Evolutionary conservation across 31 red algal genomes (phyloP).

Genomic region (Porphyra umbilicalis): DNA sequence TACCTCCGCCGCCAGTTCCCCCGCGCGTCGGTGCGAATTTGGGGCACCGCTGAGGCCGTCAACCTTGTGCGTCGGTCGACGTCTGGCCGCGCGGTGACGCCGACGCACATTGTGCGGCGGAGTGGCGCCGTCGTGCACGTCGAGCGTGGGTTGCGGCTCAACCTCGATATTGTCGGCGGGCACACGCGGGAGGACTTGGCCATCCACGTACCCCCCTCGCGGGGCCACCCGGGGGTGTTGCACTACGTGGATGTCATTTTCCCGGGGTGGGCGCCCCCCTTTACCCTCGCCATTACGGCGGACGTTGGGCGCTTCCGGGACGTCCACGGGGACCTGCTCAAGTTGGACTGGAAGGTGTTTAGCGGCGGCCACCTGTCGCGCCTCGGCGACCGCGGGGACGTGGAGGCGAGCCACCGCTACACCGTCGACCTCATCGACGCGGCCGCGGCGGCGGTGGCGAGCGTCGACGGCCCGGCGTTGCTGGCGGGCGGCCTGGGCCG

Average conservation of each 20-base stretch:
- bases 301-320: constrained; percentile 20
- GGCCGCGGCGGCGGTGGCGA: not conserved
- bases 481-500: constrained; percentile 1
- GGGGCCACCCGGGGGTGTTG: constrained; percentile 10
- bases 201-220: constrained; percentile 22
- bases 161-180: constrained; percentile 21
- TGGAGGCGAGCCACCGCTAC: constrained; percentile 17
- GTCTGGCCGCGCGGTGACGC: constrained; percentile 10
- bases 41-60: constrained; percentile 15
- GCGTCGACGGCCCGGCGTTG: constrained; percentile 9
- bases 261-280: constrained; percentile 36
- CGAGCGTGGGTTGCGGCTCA: constrained; percentile 7
- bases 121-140: not conserved
- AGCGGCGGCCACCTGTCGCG: constrained; percentile 33
- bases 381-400: constrained; percentile 20
- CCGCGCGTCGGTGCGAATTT: constrained; percentile 9
- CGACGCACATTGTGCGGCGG: constrained; percentile 16
- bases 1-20: constrained; percentile 12
- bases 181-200: constrained; percentile 33
- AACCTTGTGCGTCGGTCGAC: constrained; percentile 11
- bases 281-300: constrained; percentile 33
- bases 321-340: constrained; percentile 23
- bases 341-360: constrained; percentile 23
- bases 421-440: constrained; percentile 28
- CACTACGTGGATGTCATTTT: constrained; percentile 47